Conservation (phyloP, 768 basidiomycete species). For the Tricholoma flavovirens region DNA sequence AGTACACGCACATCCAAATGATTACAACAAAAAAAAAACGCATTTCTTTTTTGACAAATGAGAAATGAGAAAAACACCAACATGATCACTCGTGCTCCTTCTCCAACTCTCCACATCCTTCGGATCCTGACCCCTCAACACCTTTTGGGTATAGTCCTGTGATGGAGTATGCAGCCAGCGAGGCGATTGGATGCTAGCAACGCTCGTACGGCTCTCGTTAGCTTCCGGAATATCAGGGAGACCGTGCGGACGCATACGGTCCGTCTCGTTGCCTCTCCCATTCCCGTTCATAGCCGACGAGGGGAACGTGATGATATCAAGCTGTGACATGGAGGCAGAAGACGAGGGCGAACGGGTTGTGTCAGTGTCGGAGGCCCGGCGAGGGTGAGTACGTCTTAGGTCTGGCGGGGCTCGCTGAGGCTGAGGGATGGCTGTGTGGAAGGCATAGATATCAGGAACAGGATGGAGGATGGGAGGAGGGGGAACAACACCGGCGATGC, state of each 20-base stretch:
- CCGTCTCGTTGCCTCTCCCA: constrained; percentile 1
- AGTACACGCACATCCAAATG: neutral
- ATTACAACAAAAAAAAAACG: neutral
- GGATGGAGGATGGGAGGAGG: constrained; percentile 1
- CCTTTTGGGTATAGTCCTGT: neutral
- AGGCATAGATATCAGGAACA: constrained; percentile 2
- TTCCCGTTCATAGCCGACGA: neutral
- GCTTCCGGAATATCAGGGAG: constrained; percentile 17
- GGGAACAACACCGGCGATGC: neutral
- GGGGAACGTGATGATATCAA: constrained; percentile 15
- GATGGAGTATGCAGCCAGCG: constrained; percentile 6
- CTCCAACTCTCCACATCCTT: constrained; percentile 6
- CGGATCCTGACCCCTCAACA: neutral
- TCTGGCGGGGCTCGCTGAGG: constrained; percentile 15
- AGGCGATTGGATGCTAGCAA: constrained; percentile 7
- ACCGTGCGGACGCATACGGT: neutral
- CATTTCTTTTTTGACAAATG: too few species aligned
- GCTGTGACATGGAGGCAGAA: constrained; percentile 8
- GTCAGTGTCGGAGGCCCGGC: constrained; percentile 9
- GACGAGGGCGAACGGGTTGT: constrained; percentile 10
- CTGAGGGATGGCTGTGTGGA: neutral
- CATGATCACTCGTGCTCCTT: constrained; percentile 6
- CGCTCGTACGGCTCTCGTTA: constrained; percentile 9
- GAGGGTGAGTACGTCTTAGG: neutral
- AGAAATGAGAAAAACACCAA: neutral